Percentiles rank a stretch among this genome's conserved stretches.
Conservation (phyloP, 2,329 filamentous ascomycete species). For the Gremmenia infestans region DNA sequence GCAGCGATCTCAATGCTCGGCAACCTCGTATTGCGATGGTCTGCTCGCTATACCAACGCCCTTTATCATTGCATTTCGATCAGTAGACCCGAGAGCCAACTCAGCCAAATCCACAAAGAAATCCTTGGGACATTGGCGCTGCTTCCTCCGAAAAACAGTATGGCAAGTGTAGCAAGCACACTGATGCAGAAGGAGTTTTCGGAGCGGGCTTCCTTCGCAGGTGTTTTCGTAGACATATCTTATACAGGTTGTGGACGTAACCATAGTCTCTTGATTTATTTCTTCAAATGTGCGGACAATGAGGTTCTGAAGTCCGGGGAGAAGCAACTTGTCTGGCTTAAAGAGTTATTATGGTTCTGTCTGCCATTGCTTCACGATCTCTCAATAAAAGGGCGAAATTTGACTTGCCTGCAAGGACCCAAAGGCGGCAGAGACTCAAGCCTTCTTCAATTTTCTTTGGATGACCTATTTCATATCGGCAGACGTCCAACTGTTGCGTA, state of each 20-base stretch:
- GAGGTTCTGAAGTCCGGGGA: background rate
- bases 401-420: conserved; percentile 5
- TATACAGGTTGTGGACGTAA: background rate
- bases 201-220: background rate
- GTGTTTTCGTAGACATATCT: background rate
- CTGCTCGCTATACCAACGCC: too few relatives aligned
- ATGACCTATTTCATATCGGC: background rate
- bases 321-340: background rate
- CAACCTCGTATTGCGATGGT: too few relatives aligned
- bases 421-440: background rate
- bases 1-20: too few relatives aligned
- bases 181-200: background rate
- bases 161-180: background rate
- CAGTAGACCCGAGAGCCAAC: too few relatives aligned
- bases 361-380: too few relatives aligned
- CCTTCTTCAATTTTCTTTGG: background rate
- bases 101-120: background rate
- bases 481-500: background rate
- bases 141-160: background rate
- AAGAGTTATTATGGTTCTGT: too few relatives aligned
- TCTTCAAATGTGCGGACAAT: background rate
- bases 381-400: too few relatives aligned
- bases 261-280: background rate
- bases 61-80: too few relatives aligned
- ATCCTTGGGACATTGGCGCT: background rate